Evolutionary conservation across 257 asterid species (phyloP), one percentile per base, ranked within the genome.

Genomic region (Solanum clarkiae): DNA sequence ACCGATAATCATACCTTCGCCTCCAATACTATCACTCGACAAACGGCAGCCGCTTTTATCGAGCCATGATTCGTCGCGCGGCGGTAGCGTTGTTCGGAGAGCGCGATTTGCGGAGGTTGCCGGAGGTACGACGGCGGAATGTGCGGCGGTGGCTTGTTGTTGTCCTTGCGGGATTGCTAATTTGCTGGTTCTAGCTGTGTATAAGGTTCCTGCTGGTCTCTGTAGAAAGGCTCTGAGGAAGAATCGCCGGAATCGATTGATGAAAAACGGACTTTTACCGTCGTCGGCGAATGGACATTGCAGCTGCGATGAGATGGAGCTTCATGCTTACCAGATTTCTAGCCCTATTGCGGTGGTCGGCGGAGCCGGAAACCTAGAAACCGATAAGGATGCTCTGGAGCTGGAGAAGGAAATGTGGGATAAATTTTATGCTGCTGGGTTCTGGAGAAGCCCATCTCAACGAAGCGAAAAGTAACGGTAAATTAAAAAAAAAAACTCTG

Each of bases 321-420:
- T 91, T 22, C 91, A 89, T n/a, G 77, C 91, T 84, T 93, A 85
- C 26, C 88, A 91, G n/a, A 22, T 87, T 1, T 26, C 91, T 49
- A 85, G 85, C 1, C 87, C 92, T 0, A 17, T 80, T 24, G 40
- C 89, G 3, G 17, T 80, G 55, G 54, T 82, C 86, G 83, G 66
- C 86, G 90, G 57, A 49, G 2, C 1, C 3, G 70, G 62, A 49
- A 45, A 84, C 17, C 13, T 80, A 54, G 92, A 85, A 6, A 40
- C 88, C 10, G 93, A 91, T 18, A 51, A 88, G 69, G 98, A 90
- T 13, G 93, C 89, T 6, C 20, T 87, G 47, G 95, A 91, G 86
- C 91, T 95, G 20, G 98, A 95, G 82, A 91, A 91, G 91, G 98
- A 94, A 86, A 94, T 95, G 98, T 89, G 92, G 88, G 97, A 91